Base-by-base conservation (phyloP, 2,329 filamentous ascomycete species). In the Plectosphaerella plurivora region DNA sequence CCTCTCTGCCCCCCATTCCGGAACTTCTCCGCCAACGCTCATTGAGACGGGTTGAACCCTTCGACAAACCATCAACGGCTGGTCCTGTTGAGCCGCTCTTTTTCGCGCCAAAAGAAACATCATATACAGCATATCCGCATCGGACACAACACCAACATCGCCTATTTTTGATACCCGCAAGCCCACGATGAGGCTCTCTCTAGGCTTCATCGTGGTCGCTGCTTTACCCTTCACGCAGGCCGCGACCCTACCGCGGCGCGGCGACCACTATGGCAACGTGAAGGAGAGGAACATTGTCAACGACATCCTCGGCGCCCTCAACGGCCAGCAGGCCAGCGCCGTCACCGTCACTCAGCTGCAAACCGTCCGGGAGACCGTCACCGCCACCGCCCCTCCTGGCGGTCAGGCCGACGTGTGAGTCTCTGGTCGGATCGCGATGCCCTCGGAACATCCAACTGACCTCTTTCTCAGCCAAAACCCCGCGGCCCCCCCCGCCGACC, bases 361-460 rank as follows among this genome's bases (percentile, higher is more conserved):
- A 12, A 69, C 64, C 12, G 49, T 66, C 1, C 60, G 57, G 45
- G 60, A 68, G 55, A 70, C 68, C 20, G 60, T 72, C 20, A 74
- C 69, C 5, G 63, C 71, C 47, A 73, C 72, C 5, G 65, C 68
- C 22, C 22, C 22, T 18, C 56, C 67, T 14, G 61, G 36, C 20
- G 41, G 18, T 8, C 18, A 44, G 41, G 41, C 18, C 41, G 41
- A 16, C 10, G n/a, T 20, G n/a, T 44, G 41, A 18, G 28, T 33
- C 28, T 33, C 28, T 33, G 2, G 28, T 5, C 22, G 22, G 22
- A 22, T 33, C 4, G 28, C 28, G 8, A 9, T 33, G 3, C 28
- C 11, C 28, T 10, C 8, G 9, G 28, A 10, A 33, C 28, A 10
- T 3, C 8, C 28, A 33, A 33, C 28, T 33, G 28, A 33, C 28